Conservation (phyloP, 768 basidiomycete species). For the Leccinum uliginosum region DNA sequence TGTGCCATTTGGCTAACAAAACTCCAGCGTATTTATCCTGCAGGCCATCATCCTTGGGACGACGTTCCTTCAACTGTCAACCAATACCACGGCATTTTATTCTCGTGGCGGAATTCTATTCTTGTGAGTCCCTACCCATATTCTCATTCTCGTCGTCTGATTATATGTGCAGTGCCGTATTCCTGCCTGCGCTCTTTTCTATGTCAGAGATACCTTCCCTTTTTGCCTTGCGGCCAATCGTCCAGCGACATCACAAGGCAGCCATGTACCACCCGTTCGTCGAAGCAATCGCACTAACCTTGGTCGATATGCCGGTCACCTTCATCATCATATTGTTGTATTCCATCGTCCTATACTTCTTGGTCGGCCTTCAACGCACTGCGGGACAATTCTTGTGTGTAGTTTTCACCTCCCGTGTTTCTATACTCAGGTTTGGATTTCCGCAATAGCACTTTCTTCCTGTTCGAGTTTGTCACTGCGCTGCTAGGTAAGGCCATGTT, state of each 20-base stretch:
- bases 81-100: slow-evolving; percentile 31
- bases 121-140: slow-evolving; percentile 45
- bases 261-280: slow-evolving; percentile 52
- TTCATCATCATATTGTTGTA: slow-evolving; percentile 34
- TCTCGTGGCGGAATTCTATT: slow-evolving; percentile 82
- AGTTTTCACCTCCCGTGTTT: slow-evolving; percentile 1
- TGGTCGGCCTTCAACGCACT: slow-evolving; percentile 51
- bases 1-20: background rate
- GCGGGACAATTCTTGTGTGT: slow-evolving; percentile 66
- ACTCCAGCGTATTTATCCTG: slow-evolving; percentile 36
- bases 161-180: slow-evolving; percentile 39
- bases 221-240: slow-evolving; percentile 42
- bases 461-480: slow-evolving; percentile 55
- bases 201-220: slow-evolving; percentile 58
- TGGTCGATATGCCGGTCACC: slow-evolving; percentile 45
- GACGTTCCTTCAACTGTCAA: slow-evolving; percentile 43
- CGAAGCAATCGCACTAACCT: slow-evolving; percentile 41
- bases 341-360: slow-evolving; percentile 50
- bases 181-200: slow-evolving; percentile 54
- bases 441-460: slow-evolving; percentile 45
- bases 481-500: slow-evolving; percentile 75
- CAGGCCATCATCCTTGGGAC: slow-evolving; percentile 34
- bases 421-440: slow-evolving; percentile 2
- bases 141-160: background rate
- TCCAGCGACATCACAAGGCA: slow-evolving; percentile 38